Base-by-base conservation (phyloP, 139 green algal species). In the Chlorella sp. region DNA sequence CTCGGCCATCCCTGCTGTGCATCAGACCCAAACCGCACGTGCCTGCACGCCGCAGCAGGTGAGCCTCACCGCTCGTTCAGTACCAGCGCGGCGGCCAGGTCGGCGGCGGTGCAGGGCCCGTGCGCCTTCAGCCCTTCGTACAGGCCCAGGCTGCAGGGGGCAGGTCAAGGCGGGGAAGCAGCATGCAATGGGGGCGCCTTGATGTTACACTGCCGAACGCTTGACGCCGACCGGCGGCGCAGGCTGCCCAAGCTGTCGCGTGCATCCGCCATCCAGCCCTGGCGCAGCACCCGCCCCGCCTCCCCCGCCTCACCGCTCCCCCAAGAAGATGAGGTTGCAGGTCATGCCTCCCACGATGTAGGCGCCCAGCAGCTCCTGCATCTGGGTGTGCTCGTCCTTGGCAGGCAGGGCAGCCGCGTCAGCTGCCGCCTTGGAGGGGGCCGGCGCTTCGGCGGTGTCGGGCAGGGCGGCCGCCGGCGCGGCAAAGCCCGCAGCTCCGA, bases 61-160 rank as follows among this genome's bases (percentile, higher is more conserved):
- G 32, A 36, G n/a, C 32, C 51, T 40, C 64, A 17, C 64, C 38
- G n/a, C 65, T 75, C 24, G 22, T 77, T 85, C 34, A 87, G 58
- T 17, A 19, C 64, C 40, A 74, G 58, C 0, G 40, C 30, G 32
- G 60, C 14, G 14, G 85, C 85, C 65, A 88, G 68, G 16, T 81
- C 58, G 34, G 64, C 56, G 28, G 77, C 67, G 28, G 85, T 74
- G 62, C 64, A 75, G 62, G 85, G 85, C 0, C 85, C 85, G 69
- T 82, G 46, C 40, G 51, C 24, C 67, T 78, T 76, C 65, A 88
- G 77, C 26, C 48, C 77, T 0, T 26, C 43, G 28, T 88, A 88
- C 46, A 88, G 77, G 28, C 85, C 85, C 65, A 88, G 78, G 34
- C 70, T 81, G 60, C 40, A 60, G 1, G 34, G n/a, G 32, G 64